These are phyloP conservation scores for Cyclotella atomus DNA, from an alignment of 108 stramenopile species.

Conservation along the genomic window DNA sequence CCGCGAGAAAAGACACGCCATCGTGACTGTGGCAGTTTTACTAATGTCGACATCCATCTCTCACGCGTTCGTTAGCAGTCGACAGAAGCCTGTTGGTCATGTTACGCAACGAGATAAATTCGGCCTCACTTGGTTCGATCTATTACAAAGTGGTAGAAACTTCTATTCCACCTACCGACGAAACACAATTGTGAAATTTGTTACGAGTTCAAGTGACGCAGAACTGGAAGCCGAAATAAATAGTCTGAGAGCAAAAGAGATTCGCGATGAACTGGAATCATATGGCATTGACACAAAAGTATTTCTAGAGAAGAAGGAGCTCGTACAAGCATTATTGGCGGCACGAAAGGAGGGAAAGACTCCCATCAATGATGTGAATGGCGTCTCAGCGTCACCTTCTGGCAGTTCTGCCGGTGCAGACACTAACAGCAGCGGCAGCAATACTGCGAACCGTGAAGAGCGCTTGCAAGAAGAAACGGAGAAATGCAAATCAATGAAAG, in stretches of 20 bases:
- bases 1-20: too few relatives aligned
- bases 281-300: constrained; percentile 71
- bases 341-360: constrained; percentile 75
- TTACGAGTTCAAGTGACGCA: too few relatives aligned
- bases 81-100: too few relatives aligned
- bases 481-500: constrained; percentile 50
- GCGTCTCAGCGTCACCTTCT: constrained; percentile 3
- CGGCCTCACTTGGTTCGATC: too few relatives aligned
- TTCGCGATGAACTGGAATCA: constrained; percentile 71
- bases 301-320: constrained; percentile 82
- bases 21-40: too few relatives aligned
- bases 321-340: constrained; percentile 66
- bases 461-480: constrained; percentile 40
- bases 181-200: too few relatives aligned
- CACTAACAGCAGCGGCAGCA: not conserved
- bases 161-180: too few relatives aligned
- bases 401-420: not conserved
- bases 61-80: too few relatives aligned
- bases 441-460: constrained; percentile 14
- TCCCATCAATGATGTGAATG: constrained; percentile 31
- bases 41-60: too few relatives aligned
- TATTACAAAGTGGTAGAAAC: too few relatives aligned
- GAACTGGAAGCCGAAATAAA: constrained; percentile 61
- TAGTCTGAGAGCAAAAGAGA: constrained; percentile 62
- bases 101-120: too few relatives aligned